Percentiles rank a stretch among this genome's conserved stretches.
Conservation (phyloP, 306 rosid species). For the Astragalus membranaceus region DNA sequence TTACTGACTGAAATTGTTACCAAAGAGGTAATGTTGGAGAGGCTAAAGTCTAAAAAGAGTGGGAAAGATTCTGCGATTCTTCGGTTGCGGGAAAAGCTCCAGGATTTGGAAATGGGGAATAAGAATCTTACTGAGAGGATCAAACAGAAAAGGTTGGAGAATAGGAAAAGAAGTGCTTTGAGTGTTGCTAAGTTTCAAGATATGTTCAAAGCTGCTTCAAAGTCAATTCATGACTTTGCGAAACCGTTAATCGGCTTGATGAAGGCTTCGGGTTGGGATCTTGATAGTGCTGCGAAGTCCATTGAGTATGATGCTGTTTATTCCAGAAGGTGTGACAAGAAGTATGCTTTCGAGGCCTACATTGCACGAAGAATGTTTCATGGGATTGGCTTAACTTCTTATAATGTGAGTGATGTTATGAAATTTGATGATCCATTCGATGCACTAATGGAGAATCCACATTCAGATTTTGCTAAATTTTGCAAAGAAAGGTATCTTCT, state of each 20-base stretch:
- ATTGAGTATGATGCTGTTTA: conserved; percentile 48
- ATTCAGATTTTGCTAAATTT: conserved; percentile 65
- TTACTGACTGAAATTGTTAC: conserved; percentile 37
- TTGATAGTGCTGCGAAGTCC: conserved; percentile 50
- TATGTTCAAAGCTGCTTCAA: conserved; percentile 41
- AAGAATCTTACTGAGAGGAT: conserved; percentile 34
- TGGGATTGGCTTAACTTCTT: conserved; percentile 22
- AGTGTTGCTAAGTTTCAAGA: conserved; percentile 40
- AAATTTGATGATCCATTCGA: conserved; percentile 60
- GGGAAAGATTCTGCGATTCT: conserved; percentile 42
- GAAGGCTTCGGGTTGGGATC: conserved; percentile 89
- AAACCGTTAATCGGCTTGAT: conserved; percentile 67
- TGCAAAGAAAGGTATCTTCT: conserved; percentile 50
- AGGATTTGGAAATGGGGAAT: conserved; percentile 40
- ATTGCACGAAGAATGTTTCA: conserved; percentile 60
- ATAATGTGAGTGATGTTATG: conserved; percentile 40
- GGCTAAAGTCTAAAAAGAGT: conserved; percentile 44
- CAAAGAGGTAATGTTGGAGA: conserved; percentile 40
- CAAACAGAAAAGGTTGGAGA: conserved; percentile 33
- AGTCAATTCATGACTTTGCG: conserved; percentile 75
- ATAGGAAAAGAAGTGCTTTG: conserved; percentile 32
- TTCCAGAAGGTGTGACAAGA: conserved; percentile 65
- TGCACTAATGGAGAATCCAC: conserved; percentile 48
- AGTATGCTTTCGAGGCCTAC: conserved; percentile 81
- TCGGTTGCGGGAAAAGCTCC: conserved; percentile 27